phyloP scores from a whole-genome alignment of 768 basidiomycete genomes.

The Dacryopinax primogenitus region DNA sequence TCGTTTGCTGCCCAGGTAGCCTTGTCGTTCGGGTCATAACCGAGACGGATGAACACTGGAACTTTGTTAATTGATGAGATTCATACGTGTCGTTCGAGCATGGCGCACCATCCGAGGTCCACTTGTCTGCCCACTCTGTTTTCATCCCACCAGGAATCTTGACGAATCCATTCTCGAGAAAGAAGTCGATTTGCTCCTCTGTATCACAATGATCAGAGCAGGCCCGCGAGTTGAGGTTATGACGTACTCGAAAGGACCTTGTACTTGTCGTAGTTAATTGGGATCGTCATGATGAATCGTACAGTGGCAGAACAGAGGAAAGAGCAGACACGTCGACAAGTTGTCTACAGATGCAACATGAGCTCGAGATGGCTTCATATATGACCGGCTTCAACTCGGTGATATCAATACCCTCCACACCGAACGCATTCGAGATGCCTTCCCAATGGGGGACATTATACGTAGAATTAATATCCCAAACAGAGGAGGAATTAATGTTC shows the following conservation, averaged over 20 bases:
- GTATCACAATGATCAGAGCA: not conserved
- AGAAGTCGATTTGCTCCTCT: slow-evolving; percentile 4
- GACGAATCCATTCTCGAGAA: not conserved
- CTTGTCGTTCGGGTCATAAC: slow-evolving; percentile 38
- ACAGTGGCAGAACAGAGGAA: not conserved
- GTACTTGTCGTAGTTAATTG: slow-evolving; percentile 3
- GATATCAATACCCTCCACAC: not conserved
- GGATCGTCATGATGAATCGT: not conserved
- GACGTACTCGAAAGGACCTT: not conserved
- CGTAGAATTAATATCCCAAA: no score
- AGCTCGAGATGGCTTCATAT: not conserved
- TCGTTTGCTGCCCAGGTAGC: slow-evolving; percentile 35
- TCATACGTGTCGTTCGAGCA: not conserved
- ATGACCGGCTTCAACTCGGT: not conserved
- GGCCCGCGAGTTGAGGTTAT: not conserved
- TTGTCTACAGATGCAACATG: not conserved
- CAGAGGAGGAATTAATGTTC: no score
- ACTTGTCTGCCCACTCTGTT: not conserved
- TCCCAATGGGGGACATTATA: not conserved
- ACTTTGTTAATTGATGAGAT: not conserved
- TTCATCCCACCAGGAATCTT: not conserved
- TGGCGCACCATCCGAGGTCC: not conserved
- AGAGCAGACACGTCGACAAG: not conserved
- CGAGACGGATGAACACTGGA: slow-evolving; percentile 14
- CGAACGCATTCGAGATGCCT: not conserved